These are phyloP conservation scores for Backusella mclennaniae DNA, from an alignment of 192 early-diverging fungal genomes.

Conservation along the genomic window DNA sequence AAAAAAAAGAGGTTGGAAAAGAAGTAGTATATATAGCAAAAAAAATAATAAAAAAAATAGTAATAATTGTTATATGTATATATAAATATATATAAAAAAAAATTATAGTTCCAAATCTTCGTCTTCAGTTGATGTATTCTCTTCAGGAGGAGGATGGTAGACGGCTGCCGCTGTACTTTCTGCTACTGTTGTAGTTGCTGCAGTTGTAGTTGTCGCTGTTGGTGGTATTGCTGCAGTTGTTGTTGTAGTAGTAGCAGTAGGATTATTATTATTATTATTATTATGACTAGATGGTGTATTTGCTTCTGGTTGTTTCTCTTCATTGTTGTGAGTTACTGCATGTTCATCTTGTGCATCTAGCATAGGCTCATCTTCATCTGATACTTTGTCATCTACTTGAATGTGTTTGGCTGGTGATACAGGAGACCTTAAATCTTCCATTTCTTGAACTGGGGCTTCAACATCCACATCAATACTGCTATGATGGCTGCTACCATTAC, in stretches of 20 bases:
- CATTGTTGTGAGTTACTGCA: not conserved
- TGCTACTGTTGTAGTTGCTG: not conserved
- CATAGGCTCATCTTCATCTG: conserved; percentile 14
- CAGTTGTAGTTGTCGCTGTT: not conserved
- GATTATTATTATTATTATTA: not conserved
- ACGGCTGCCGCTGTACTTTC: not conserved
- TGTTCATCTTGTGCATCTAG: not conserved
- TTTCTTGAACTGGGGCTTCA: not conserved
- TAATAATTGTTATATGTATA: not conserved
- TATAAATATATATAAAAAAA: not conserved
- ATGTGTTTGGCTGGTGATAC: not conserved
- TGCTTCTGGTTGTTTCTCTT: not conserved
- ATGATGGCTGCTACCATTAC: not conserved
- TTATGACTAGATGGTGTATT: not conserved
- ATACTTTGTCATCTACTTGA: not conserved
- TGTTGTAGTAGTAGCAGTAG: not conserved
- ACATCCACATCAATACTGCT: too few species aligned
- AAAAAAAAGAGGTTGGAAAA: too few species aligned
- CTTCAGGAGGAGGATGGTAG: not conserved
- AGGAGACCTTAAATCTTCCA: not conserved
- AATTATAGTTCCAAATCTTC: not conserved
- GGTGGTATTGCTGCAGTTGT: not conserved
- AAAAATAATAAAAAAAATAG: not conserved
- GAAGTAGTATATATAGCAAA: not conserved
- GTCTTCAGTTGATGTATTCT: not conserved